A percentile compares a stretch with the other conserved stretches of the same genome.
phyloP scores from a whole-genome alignment of 2,329 filamentous ascomycete genomes.

The Fusarium sp. region DNA sequence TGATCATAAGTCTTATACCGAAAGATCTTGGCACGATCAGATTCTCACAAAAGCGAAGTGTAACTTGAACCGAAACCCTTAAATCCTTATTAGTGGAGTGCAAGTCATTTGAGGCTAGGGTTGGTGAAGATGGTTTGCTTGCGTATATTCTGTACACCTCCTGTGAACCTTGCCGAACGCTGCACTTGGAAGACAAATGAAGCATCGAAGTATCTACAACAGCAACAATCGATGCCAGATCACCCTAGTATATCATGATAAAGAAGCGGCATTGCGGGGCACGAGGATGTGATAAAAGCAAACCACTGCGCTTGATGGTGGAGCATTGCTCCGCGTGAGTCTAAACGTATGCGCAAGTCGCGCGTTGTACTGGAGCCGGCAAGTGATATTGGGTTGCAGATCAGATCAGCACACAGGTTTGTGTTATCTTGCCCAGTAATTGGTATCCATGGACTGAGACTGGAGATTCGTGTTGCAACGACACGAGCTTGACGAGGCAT shows the following conservation, averaged over 20 bases:
- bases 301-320: slow-evolving; percentile 3
- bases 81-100: no score
- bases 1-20: no score
- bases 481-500: background rate
- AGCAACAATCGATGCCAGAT: background rate
- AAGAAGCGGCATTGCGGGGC: background rate
- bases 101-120: no score
- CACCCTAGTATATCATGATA: background rate
- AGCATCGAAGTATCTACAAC: background rate
- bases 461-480: background rate
- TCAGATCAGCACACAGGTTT: slow-evolving; percentile 5
- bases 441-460: background rate
- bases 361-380: background rate
- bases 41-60: no score
- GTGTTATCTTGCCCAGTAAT: background rate
- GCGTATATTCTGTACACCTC: background rate
- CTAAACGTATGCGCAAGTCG: slow-evolving; percentile 23
- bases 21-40: no score
- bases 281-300: background rate
- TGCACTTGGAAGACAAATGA: background rate
- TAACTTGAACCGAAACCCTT: no score
- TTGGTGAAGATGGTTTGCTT: no score
- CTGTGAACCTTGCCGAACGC: background rate
- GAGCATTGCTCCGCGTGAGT: slow-evolving; percentile 31
- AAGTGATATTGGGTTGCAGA: slow-evolving; percentile 4